Base-by-base conservation (phyloP, 140 eudicot species). In the Senecio squalidus region DNA sequence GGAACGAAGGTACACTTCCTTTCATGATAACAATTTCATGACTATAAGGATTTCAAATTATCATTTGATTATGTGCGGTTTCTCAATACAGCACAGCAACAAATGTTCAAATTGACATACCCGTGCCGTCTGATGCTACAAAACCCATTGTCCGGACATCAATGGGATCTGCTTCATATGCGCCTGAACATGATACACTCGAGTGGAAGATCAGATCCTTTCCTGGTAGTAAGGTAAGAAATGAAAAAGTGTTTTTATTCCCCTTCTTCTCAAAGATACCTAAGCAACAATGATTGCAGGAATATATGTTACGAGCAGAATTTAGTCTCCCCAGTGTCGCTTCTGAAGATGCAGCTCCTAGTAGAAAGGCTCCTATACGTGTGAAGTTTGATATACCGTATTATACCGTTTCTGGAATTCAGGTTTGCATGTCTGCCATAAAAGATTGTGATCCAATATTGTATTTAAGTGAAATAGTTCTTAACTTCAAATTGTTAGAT, bases 161-260 rank as follows among this genome's bases (percentile, higher is more conserved):
- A n/a, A 53, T 53, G 39, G 59, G 59, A 26, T 28, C 59, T 28
- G 59, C 41, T 27, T 29, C 39, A 53, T 53, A 53, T 28, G 59
- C 59, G 5, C 59, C 59, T 8, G 59, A 29, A 28, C 39, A 53
- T n/a, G 59, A 53, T 17, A 27, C 59, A 16, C 59, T 53, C 2
- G 41, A 7, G 22, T 28, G 59, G 59, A 7, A 25, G 59, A 53
- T 53, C 59, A 28, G 59, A 53, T 53, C 24, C 21, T 53, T 53
- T 40, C 59, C 39, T 29, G 59, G 59, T 11, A 49, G 9, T 24
- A 24, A 24, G 30, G 55, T 24, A 22, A 49, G 55, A 9, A 23
- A 4, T 22, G n/a, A 23, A 22, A 24, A 49, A 24, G 9, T 49
- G 55, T n/a, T n/a, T n/a, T n/a, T n/a, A 49, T 23, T 10, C 3